Conservation (phyloP, 441 rosid genomes). For the Gossypium davidsonii region DNA sequence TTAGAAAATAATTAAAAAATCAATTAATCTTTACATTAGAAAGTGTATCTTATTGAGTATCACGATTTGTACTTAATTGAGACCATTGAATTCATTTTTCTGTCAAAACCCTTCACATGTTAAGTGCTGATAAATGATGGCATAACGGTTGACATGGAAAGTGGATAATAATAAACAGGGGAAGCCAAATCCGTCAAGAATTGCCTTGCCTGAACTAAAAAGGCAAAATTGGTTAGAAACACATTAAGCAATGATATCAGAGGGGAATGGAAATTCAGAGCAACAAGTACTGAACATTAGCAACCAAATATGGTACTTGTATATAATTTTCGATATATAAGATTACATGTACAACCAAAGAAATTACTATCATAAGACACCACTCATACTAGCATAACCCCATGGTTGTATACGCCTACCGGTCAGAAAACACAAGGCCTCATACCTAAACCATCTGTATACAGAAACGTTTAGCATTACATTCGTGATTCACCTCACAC, state of each 20-base stretch:
- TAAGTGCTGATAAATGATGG: too few species aligned
- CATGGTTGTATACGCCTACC: conserved; percentile 10
- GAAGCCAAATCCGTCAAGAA: too few species aligned
- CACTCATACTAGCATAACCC: conserved; percentile 8
- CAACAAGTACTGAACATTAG: neutral
- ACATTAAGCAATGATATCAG: neutral
- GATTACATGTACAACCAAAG: conserved; percentile 14
- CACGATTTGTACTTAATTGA: too few species aligned
- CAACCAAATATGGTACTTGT: neutral
- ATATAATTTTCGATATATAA: conserved; percentile 6
- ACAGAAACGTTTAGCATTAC: conserved; percentile 13
- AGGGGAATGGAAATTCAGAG: neutral
- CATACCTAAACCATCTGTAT: conserved; percentile 27
- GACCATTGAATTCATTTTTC: too few species aligned
- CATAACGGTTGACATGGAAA: too few species aligned
- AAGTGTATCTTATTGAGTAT: too few species aligned
- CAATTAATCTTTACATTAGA: too few species aligned
- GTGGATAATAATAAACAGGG: too few species aligned
- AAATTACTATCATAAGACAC: neutral
- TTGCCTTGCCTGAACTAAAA: neutral
- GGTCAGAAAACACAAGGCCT: conserved; percentile 17
- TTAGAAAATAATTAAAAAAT: too few species aligned
- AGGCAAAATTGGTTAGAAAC: neutral
- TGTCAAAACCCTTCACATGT: too few species aligned
- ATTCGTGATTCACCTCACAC: conserved; percentile 22